Evolutionary conservation across 352 stramenopile genomes (phyloP).

Genomic region (Blastocystis sp.): DNA sequence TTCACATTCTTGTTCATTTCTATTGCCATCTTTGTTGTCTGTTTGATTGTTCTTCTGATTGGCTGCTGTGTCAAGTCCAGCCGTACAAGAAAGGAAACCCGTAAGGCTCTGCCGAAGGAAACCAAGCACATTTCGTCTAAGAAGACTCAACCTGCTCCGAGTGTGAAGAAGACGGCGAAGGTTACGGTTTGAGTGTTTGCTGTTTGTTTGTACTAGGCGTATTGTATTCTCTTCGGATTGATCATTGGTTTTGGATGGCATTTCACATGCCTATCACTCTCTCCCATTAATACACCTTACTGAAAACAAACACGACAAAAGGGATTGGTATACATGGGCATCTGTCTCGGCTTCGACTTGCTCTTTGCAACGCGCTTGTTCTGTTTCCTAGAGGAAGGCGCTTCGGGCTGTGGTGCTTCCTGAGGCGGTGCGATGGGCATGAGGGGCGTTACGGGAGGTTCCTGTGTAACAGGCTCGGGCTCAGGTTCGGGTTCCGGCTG

Average conservation of each 20-base stretch:
- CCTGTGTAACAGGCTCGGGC: neutral
- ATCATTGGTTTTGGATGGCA: too few species aligned
- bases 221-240: too few species aligned
- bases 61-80: neutral
- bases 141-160: neutral
- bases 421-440: neutral
- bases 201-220: conserved; percentile 14
- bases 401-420: neutral
- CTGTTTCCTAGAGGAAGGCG: neutral
- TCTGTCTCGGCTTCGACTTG: neutral
- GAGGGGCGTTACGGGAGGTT: neutral
- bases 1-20: conserved; percentile 27
- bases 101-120: neutral
- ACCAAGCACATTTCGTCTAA: neutral
- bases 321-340: conserved; percentile 2
- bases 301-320: conserved; percentile 41
- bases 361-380: conserved; percentile 22
- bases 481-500: neutral
- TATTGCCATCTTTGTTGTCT: conserved; percentile 10
- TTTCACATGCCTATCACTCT: too few species aligned
- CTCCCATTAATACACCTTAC: too few species aligned
- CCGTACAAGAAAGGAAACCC: neutral
- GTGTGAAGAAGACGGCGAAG: neutral
- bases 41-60: conserved; percentile 21
- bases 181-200: conserved; percentile 27